Conservation (phyloP, 257 asterid species). For the Forsythia suspensa region DNA sequence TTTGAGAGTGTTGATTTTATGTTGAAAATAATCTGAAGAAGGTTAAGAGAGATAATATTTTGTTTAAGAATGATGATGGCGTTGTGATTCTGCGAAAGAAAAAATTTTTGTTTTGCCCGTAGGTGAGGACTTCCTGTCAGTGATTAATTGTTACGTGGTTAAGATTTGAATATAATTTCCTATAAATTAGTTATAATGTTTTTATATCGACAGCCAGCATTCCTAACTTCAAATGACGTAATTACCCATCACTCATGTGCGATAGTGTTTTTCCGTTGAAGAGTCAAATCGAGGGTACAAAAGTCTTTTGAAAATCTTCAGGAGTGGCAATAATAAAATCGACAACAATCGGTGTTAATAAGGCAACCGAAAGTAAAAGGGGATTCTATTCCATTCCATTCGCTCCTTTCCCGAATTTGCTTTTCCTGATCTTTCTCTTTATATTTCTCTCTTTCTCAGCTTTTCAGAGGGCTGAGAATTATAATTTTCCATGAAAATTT, state of each 20-base stretch:
- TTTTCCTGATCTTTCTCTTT: not conserved
- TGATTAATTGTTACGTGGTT: too few relatives aligned
- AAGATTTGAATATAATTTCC: too few relatives aligned
- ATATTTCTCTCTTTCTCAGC: not conserved
- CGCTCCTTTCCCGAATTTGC: not conserved
- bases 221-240: not conserved
- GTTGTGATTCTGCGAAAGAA: too few relatives aligned
- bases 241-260: not conserved
- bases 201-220: not conserved
- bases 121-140: too few relatives aligned
- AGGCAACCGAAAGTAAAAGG: not conserved
- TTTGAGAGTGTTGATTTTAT: too few relatives aligned
- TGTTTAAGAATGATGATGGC: too few relatives aligned
- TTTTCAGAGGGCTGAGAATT: not conserved
- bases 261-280: not conserved
- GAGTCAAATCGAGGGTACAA: not conserved
- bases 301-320: not conserved
- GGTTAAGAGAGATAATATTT: too few relatives aligned
- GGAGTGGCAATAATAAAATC: not conserved
- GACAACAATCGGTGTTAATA: not conserved
- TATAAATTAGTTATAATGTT: too few relatives aligned
- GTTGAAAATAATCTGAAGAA: too few relatives aligned
- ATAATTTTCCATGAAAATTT: not conserved
- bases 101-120: too few relatives aligned
- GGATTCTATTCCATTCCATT: constrained; percentile 1